Conservation (phyloP, 2,329 filamentous ascomycete species). For the Sporothrix pallida region DNA sequence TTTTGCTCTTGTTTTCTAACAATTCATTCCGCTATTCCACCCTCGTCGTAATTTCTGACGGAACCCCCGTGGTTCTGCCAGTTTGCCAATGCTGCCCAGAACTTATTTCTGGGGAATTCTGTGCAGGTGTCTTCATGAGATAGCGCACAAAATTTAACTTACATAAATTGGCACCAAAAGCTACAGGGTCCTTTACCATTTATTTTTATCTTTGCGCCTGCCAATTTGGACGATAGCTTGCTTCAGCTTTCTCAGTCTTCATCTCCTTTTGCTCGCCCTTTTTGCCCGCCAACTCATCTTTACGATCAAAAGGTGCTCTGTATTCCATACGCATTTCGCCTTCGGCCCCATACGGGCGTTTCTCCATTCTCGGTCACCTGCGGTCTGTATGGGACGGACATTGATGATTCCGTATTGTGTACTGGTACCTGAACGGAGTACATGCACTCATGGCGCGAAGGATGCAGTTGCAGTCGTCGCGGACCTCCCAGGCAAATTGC, state of each 20-base stretch:
- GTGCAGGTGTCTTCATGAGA: no score
- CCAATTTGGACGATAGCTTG: constrained; percentile 20
- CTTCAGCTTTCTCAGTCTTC: background rate
- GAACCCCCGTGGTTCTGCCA: background rate
- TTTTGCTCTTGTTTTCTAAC: background rate
- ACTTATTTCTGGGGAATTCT: no score
- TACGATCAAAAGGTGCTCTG: background rate
- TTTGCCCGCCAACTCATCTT: background rate
- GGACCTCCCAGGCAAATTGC: background rate
- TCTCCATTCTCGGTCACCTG: constrained; percentile 6
- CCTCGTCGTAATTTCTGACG: background rate
- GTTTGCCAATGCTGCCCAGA: background rate
- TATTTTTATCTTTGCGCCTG: constrained; percentile 13
- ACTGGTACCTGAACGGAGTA: background rate
- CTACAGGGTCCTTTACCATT: background rate
- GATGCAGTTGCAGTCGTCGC: no score
- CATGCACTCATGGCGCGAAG: background rate
- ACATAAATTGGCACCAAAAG: background rate
- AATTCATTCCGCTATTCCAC: background rate
- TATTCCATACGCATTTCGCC: background rate
- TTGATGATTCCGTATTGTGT: background rate
- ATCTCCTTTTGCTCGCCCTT: background rate
- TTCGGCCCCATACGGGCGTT: background rate
- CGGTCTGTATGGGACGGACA: background rate
- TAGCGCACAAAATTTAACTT: background rate